phyloP scores from a whole-genome alignment of 164 flowering plant genomes.

The Brasenia schreberi region DNA sequence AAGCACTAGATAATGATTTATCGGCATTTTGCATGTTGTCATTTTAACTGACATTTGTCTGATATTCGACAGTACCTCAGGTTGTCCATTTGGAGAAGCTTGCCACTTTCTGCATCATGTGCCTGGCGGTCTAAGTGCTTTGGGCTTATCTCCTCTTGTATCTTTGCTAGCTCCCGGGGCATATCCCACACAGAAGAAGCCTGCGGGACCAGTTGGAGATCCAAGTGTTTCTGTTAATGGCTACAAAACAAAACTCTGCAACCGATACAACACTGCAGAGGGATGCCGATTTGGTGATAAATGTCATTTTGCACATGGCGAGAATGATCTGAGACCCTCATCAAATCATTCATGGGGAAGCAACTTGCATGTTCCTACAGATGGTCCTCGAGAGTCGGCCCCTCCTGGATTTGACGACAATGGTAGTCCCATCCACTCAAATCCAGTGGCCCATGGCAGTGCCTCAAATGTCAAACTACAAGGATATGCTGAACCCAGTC shows the following conservation, averaged over 20 bases:
- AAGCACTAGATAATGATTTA: too few relatives aligned
- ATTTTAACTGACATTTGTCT: background rate
- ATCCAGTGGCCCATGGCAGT: background rate
- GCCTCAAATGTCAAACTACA: conserved; percentile 5
- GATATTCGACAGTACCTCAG: conserved; percentile 19
- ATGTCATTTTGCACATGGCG: conserved; percentile 28
- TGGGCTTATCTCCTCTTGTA: conserved; percentile 7
- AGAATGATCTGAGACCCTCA: conserved; percentile 14
- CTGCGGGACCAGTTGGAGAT: conserved; percentile 7
- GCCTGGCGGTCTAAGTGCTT: conserved; percentile 20
- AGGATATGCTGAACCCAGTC: conserved; percentile 8
- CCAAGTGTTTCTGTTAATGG: conserved; percentile 8
- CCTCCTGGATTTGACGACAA: background rate
- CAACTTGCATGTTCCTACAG: background rate
- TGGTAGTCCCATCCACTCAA: background rate
- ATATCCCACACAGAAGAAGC: conserved; percentile 9
- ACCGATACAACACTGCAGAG: conserved; percentile 16
- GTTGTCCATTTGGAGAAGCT: conserved; percentile 24
- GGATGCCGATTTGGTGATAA: conserved; percentile 24
- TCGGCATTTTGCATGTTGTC: background rate
- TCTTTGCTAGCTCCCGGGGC: conserved; percentile 3
- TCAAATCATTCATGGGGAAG: conserved; percentile 7
- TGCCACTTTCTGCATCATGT: conserved; percentile 30
- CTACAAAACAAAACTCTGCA: conserved; percentile 19
- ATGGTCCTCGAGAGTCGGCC: background rate